A percentile compares a stretch with the other conserved stretches of the same genome.
Conservation (phyloP, 2,329 filamentous ascomycete species). For the Monilinia vaccinii-corymbosi region DNA sequence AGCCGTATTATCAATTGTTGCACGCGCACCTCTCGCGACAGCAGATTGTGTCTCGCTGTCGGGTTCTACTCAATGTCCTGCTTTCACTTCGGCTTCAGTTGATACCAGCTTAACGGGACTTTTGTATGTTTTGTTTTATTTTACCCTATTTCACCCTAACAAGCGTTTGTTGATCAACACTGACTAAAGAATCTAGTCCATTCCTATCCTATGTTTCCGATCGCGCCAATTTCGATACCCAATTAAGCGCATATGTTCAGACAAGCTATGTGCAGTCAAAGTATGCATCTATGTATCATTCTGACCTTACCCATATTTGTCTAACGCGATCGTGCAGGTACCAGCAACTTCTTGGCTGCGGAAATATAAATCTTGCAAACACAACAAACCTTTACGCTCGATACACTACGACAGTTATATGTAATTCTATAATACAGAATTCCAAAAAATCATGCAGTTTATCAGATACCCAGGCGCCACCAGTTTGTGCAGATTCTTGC, state of each 20-base stretch:
- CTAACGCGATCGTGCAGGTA: constrained; percentile 52
- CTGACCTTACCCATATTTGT: constrained; percentile 7
- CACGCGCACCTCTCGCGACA: constrained; percentile 23
- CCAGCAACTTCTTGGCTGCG: constrained; percentile 70
- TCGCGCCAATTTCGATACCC: constrained; percentile 65
- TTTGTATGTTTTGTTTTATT: constrained; percentile 56
- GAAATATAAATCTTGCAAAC: constrained; percentile 65
- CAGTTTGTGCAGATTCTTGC: constrained; percentile 85
- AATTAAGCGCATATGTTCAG: constrained; percentile 63
- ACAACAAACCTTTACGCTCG: constrained; percentile 80
- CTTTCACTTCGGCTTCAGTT: constrained; percentile 64
- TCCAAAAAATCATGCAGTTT: constrained; percentile 64
- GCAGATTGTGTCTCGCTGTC: constrained; percentile 54
- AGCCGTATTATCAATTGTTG: constrained; percentile 26
- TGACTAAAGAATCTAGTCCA: constrained; percentile 45
- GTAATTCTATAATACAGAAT: constrained; percentile 89
- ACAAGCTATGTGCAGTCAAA: constrained; percentile 68
- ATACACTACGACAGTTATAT: constrained; percentile 85
- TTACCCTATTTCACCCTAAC: constrained; percentile 10
- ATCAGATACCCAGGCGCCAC: constrained; percentile 52
- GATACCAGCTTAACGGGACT: constrained; percentile 45
- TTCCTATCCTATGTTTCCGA: constrained; percentile 79
- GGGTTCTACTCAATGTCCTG: constrained; percentile 61
- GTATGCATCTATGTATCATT: constrained; percentile 41
- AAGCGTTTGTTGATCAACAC: constrained; percentile 8